phyloP scores from a whole-genome alignment of 768 basidiomycete genomes.

The Rhizopogon vesiculosus region DNA sequence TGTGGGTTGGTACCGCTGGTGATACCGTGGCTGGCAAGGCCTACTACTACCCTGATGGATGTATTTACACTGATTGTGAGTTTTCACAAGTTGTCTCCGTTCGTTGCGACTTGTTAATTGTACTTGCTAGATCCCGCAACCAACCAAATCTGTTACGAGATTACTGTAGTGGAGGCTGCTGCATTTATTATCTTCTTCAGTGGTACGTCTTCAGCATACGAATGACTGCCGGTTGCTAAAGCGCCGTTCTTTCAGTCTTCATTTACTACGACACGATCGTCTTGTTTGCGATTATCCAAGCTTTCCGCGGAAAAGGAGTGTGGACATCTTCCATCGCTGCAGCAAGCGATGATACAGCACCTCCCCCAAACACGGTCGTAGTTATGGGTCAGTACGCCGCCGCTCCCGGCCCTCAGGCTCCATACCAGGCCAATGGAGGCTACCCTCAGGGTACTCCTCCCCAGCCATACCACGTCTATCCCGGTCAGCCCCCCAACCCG shows the following conservation, averaged over 20 bases:
- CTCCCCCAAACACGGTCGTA: background rate
- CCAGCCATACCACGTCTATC: slow-evolving; percentile 8
- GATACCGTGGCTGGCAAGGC: slow-evolving; percentile 5
- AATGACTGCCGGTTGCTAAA: background rate
- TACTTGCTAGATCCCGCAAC: slow-evolving; percentile 3
- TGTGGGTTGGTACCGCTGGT: slow-evolving; percentile 16
- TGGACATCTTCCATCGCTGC: slow-evolving; percentile 21
- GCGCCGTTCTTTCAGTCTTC: slow-evolving; percentile 11
- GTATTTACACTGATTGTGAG: slow-evolving; percentile 10
- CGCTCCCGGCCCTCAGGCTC: background rate
- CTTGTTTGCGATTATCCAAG: slow-evolving; percentile 18
- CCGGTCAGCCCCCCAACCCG: background rate
- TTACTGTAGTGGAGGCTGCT: slow-evolving; percentile 14
- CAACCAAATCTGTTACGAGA: slow-evolving; percentile 14
- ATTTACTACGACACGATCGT: slow-evolving; percentile 18
- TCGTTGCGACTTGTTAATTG: background rate
- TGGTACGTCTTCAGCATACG: slow-evolving; percentile 12
- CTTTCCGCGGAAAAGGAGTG: slow-evolving; percentile 15
- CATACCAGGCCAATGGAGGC: slow-evolving; percentile 1
- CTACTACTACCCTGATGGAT: slow-evolving; percentile 13
- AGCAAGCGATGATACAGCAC: slow-evolving; percentile 2
- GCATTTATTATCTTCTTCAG: slow-evolving; percentile 19
- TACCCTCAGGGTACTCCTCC: background rate
- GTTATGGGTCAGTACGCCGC: slow-evolving; percentile 8
- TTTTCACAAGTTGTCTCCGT: background rate